A percentile compares a stretch with the other conserved stretches of the same genome.
phyloP scores from a whole-genome alignment of 768 basidiomycete genomes.

The Tricholoma flavovirens region DNA sequence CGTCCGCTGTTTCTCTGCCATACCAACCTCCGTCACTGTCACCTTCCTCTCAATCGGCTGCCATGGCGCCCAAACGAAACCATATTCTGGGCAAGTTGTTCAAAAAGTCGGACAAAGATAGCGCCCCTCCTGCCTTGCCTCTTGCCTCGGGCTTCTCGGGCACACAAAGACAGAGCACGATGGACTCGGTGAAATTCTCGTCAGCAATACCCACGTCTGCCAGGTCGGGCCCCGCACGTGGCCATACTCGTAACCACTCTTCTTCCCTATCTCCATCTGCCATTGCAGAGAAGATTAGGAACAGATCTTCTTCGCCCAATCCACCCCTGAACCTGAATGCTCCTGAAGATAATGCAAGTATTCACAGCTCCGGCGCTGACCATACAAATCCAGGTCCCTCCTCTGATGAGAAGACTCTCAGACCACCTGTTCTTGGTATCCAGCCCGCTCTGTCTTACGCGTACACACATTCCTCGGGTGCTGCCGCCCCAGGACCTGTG shows the following conservation, averaged over 20 bases:
- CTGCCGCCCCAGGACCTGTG: slow-evolving; percentile 7
- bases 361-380: slow-evolving; percentile 1
- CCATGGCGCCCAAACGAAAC: slow-evolving; percentile 37
- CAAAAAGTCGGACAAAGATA: slow-evolving; percentile 36
- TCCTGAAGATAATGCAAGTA: slow-evolving; percentile 6
- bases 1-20: slow-evolving; percentile 15
- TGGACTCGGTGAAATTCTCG: slow-evolving; percentile 1
- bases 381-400: not conserved
- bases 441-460: slow-evolving; percentile 59
- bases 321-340: slow-evolving; percentile 8
- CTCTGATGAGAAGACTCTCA: slow-evolving; percentile 14
- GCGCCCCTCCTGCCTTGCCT: slow-evolving; percentile 22
- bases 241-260: slow-evolving; percentile 14
- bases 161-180: slow-evolving; percentile 8
- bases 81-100: slow-evolving; percentile 73
- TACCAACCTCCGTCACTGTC: slow-evolving; percentile 5
- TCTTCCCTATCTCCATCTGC: slow-evolving; percentile 5
- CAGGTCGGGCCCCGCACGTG: slow-evolving; percentile 2
- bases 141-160: slow-evolving; percentile 19
- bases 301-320: slow-evolving; percentile 17
- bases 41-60: slow-evolving; percentile 1
- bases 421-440: slow-evolving; percentile 54
- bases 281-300: slow-evolving; percentile 8
- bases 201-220: slow-evolving; percentile 8
- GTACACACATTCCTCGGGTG: slow-evolving; percentile 17